These are phyloP conservation scores for Dothistroma septosporum DNA, from an alignment of 2,329 filamentous ascomycete genomes.

Conservation along the genomic window DNA sequence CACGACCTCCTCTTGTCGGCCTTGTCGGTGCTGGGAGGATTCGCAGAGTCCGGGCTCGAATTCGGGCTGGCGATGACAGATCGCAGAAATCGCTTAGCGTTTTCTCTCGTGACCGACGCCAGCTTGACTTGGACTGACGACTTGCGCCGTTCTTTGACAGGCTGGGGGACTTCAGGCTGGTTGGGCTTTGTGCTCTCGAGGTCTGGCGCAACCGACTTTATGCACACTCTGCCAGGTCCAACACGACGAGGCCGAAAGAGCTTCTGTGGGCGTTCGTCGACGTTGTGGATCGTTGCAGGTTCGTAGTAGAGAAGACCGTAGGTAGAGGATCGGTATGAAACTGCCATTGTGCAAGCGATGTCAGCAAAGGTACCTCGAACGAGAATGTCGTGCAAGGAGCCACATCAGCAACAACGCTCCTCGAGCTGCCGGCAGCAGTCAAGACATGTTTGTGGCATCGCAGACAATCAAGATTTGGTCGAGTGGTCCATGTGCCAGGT, in stretches of 20 bases:
- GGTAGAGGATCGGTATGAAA: constrained; percentile 23
- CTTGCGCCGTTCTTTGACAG: constrained; percentile 13
- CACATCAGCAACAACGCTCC: constrained; percentile 3
- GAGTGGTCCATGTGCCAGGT: constrained; percentile 15
- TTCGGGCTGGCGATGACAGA: constrained; percentile 38
- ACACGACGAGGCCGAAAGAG: constrained; percentile 51
- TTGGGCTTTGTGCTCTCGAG: constrained; percentile 30
- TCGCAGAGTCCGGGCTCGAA: constrained; percentile 7
- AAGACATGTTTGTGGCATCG: constrained; percentile 11
- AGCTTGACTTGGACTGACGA: constrained; percentile 38
- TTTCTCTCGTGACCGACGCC: constrained; percentile 45
- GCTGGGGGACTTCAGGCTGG: constrained; percentile 10
- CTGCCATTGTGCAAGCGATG: constrained; percentile 21
- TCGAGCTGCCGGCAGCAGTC: constrained; percentile 1
- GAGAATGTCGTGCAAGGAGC: constrained; percentile 5
- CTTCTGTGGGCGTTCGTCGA: constrained; percentile 20
- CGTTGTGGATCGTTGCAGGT: constrained; percentile 20
- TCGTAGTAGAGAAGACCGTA: constrained; percentile 26
- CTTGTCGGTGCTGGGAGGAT: constrained; percentile 13
- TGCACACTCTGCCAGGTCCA: constrained; percentile 56
- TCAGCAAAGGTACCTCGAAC: constrained; percentile 11
- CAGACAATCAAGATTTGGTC: constrained; percentile 7
- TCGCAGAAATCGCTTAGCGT: constrained; percentile 48
- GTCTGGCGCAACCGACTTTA: constrained; percentile 49
- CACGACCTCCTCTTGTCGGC: constrained; percentile 31